Conservation (phyloP, 2,329 filamentous ascomycete genomes). For the Capronia coronata region DNA sequence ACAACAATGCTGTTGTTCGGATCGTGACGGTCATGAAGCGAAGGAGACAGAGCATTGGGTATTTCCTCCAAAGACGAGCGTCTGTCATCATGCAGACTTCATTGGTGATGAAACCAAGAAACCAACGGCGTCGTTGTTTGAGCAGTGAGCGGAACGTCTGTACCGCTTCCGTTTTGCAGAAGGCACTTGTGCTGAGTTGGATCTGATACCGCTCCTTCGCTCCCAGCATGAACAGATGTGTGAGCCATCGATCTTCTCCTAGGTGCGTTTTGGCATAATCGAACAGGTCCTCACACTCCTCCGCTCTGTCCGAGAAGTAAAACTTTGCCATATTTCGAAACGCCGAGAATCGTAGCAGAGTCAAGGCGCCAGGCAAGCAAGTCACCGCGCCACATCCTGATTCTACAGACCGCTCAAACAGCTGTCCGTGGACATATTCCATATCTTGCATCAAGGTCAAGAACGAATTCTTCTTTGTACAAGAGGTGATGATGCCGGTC, state of each 20-base stretch:
- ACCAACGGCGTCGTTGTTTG: slow-evolving; percentile 94
- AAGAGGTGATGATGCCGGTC: slow-evolving; percentile 95
- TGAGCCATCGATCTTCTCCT: slow-evolving; percentile 93
- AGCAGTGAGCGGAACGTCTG: slow-evolving; percentile 78
- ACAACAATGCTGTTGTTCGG: slow-evolving; percentile 83
- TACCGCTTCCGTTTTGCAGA: slow-evolving; percentile 97
- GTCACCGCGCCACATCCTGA: slow-evolving; percentile 91
- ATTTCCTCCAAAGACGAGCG: slow-evolving; percentile 81
- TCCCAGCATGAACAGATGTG: slow-evolving; percentile 97
- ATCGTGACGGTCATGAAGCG: slow-evolving; percentile 96
- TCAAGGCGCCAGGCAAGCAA: slow-evolving; percentile 89
- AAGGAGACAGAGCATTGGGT: slow-evolving; percentile 77
- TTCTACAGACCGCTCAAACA: slow-evolving; percentile 92
- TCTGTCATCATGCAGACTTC: slow-evolving; percentile 98
- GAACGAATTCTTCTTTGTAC: slow-evolving; percentile 77
- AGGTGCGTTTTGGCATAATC: slow-evolving; percentile 94
- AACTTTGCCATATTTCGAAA: slow-evolving; percentile 97
- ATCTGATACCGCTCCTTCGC: slow-evolving; percentile 91
- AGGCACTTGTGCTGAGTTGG: slow-evolving; percentile 93
- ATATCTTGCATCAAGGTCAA: slow-evolving; percentile 94
- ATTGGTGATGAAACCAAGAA: slow-evolving; percentile 94
- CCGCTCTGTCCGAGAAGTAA: slow-evolving; percentile 95
- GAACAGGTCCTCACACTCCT: slow-evolving; percentile 91
- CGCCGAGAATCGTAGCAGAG: slow-evolving; percentile 90
- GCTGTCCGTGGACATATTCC: slow-evolving; percentile 95